These are phyloP conservation scores for Pichia eremophila DNA, from an alignment of 805 yeast species.

Conservation along the genomic window DNA sequence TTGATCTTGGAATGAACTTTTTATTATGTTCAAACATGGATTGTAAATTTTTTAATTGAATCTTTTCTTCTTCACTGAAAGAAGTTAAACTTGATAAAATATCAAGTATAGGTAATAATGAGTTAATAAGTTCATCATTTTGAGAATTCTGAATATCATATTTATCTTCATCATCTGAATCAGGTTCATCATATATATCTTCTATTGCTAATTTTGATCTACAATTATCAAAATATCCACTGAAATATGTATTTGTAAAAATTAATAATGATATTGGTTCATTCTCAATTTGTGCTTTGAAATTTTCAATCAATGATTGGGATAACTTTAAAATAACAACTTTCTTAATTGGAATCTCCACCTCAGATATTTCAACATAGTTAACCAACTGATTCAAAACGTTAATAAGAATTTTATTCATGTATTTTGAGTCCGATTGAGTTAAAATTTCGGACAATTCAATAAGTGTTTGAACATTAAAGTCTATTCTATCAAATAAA, in stretches of 20 bases:
- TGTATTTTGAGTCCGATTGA: slow-evolving; percentile 38
- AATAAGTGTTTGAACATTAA: slow-evolving; percentile 30
- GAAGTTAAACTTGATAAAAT: slow-evolving; percentile 3
- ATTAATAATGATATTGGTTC: slow-evolving; percentile 20
- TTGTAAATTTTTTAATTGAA: slow-evolving; percentile 9
- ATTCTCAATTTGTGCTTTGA: slow-evolving; percentile 46
- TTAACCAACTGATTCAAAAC: slow-evolving; percentile 55
- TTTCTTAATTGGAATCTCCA: slow-evolving; percentile 42
- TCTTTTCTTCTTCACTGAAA: slow-evolving; percentile 2
- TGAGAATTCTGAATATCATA: slow-evolving; percentile 23
- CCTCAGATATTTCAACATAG: slow-evolving; percentile 18
- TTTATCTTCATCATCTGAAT: slow-evolving; percentile 34
- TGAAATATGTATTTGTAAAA: slow-evolving; percentile 5
- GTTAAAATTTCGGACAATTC: slow-evolving; percentile 24
- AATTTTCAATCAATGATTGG: slow-evolving; percentile 48
- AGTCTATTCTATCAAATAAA: slow-evolving; percentile 34
- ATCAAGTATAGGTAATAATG: slow-evolving; percentile 16
- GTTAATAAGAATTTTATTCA: slow-evolving; percentile 38
- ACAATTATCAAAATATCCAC: slow-evolving; percentile 1
- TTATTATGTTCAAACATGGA: neutral
- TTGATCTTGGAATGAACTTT: slow-evolving; percentile 1
- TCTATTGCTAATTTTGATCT: slow-evolving; percentile 1
- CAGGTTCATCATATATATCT: slow-evolving; percentile 12
- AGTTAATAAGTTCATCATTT: slow-evolving; percentile 23
- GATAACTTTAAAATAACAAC: slow-evolving; percentile 55